phyloP scores from a whole-genome alignment of 2,329 filamentous ascomycete genomes.

The Venturia aucupariae region DNA sequence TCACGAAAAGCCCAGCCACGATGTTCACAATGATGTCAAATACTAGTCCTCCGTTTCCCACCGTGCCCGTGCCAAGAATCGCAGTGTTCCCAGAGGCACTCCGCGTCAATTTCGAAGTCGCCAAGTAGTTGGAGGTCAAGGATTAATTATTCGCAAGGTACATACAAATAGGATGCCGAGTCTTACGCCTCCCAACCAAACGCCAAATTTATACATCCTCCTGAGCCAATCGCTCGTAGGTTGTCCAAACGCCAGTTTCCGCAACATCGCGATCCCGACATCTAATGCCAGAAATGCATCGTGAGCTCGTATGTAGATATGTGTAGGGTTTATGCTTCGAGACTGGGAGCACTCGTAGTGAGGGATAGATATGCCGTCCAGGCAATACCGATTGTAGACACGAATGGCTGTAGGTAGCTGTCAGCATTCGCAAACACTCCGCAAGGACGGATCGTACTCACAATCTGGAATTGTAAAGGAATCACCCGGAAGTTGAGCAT shows the following conservation, averaged over 20 bases:
- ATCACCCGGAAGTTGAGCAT: conserved; percentile 94
- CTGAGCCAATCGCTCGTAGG: neutral
- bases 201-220: neutral
- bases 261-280: neutral
- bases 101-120: neutral
- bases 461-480: conserved; percentile 92
- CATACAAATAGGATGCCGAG: neutral
- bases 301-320: neutral
- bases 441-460: conserved; percentile 41
- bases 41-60: no score
- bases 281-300: neutral
- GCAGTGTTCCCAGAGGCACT: neutral
- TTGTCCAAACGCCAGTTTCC: neutral
- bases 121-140: neutral
- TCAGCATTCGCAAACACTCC: neutral
- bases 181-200: neutral
- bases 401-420: conserved; percentile 61
- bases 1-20: neutral
- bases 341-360: conserved; percentile 30
- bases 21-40: neutral
- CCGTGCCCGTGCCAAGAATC: neutral
- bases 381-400: conserved; percentile 88
- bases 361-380: conserved; percentile 97
- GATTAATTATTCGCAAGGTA: neutral
- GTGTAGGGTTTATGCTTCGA: neutral